Base-by-base conservation (phyloP, 1,139 yeast genomes). In the Scheffersomyces insectosa region DNA sequence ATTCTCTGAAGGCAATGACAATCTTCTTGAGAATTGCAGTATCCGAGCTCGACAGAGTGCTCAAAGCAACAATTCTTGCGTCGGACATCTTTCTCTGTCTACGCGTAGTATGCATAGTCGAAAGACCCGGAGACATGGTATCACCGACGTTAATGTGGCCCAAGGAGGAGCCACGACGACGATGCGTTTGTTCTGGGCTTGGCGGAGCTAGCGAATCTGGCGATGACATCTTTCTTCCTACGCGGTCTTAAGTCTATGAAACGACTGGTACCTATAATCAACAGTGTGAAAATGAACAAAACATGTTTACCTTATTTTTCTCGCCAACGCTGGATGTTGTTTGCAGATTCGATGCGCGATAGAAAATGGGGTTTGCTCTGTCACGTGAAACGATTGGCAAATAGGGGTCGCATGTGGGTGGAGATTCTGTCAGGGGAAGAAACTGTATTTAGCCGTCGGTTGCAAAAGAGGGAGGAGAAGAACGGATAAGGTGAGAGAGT, bases 81-180 rank as follows among this genome's bases (percentile, higher is more conserved):
- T 59, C 55, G 12, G 72, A 70, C 34, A 63, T 59, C 45, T 59
- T 59, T 43, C 70, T 62, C 43, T 63, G 65, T 33, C 68, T 62
- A 43, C 59, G 64, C 14, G 72, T 56, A 13, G 72, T 63, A 36
- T 70, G 63, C 75, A 77, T 75, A 9, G 83, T 75, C 11, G 73
- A 70, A 43, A 72, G 72, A 31, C 74, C 72, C 33, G 83, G 78
- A 8, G 79, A 77, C 4, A 77, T 61, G 6, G 70, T 73, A 51
- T 82, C 86, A n/a, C 87, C 88, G 9, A 81, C 61, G 42, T 77
- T 68, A 42, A 82, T 73, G 28, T 72, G 68, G 2, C 87, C 87
- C 4, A 82, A 81, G 0, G 85, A 79, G 1, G 84, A 78, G 6
- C 77, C 72, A 56, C 84, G 63, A 49, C 70, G 66, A 46, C 75